phyloP scores from a whole-genome alignment of 2,329 filamentous ascomycete species.

The Triangularia verruculosa region DNA sequence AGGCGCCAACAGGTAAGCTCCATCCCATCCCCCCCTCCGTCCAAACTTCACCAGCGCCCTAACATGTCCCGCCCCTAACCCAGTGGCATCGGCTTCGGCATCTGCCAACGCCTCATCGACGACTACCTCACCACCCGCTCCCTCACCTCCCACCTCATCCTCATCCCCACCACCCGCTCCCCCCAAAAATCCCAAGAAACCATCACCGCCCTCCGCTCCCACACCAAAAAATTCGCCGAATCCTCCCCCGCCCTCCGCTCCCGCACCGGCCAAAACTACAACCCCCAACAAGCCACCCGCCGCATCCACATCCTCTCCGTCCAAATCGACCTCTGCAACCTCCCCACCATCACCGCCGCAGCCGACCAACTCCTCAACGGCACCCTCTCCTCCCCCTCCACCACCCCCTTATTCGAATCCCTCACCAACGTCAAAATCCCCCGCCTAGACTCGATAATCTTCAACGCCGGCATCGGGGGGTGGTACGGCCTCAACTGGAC shows the following conservation, averaged over 20 bases:
- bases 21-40: background rate
- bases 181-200: slow-evolving; percentile 71
- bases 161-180: slow-evolving; percentile 82
- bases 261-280: slow-evolving; percentile 38
- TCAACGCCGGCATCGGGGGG: slow-evolving; percentile 86
- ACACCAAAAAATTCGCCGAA: slow-evolving; percentile 53
- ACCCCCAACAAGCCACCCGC: slow-evolving; percentile 42
- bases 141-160: slow-evolving; percentile 65
- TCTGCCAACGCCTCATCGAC: slow-evolving; percentile 81
- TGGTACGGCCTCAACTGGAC: slow-evolving; percentile 78
- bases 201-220: slow-evolving; percentile 57
- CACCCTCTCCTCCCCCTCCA: slow-evolving; percentile 44
- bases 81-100: slow-evolving; percentile 84
- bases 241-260: slow-evolving; percentile 39
- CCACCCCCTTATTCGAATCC: slow-evolving; percentile 36
- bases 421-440: slow-evolving; percentile 53
- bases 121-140: slow-evolving; percentile 75
- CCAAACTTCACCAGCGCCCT: slow-evolving; percentile 23
- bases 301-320: slow-evolving; percentile 58
- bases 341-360: slow-evolving; percentile 49
- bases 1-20: slow-evolving; percentile 74
- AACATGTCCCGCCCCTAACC: slow-evolving; percentile 21
- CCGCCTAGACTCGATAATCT: slow-evolving; percentile 73
- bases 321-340: slow-evolving; percentile 59
- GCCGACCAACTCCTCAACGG: slow-evolving; percentile 46